Evolutionary conservation across 805 yeast species (phyloP).

Genomic region (Nematodospora valgi): DNA sequence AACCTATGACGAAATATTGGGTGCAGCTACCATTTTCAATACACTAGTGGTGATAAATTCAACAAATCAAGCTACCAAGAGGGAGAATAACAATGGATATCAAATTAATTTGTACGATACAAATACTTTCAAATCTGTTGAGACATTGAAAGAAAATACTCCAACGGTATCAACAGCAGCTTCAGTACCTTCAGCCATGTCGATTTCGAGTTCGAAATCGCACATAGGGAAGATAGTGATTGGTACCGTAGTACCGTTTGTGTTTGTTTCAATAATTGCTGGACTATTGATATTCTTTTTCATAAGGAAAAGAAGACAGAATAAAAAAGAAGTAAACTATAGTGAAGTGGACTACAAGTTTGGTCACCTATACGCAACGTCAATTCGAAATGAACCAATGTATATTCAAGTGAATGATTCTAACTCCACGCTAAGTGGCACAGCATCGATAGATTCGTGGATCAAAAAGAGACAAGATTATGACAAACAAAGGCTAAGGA

Average conservation of each 20-base stretch:
- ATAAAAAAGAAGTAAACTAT: conserved; percentile 20
- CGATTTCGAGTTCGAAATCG: not conserved
- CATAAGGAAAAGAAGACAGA: conserved; percentile 17
- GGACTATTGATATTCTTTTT: conserved; percentile 14
- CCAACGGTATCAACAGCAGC: not conserved
- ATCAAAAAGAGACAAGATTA: conserved; percentile 47
- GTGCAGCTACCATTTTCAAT: conserved; percentile 52
- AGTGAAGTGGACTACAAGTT: conserved; percentile 31
- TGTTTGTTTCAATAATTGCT: conserved; percentile 13
- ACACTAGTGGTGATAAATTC: conserved; percentile 44
- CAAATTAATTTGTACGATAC: conserved; percentile 41
- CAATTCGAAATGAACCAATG: conserved; percentile 7
- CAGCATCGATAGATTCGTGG: conserved; percentile 52
- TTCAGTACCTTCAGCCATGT: not conserved
- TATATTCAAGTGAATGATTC: conserved; percentile 22
- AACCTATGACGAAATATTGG: conserved; percentile 30
- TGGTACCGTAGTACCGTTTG: conserved; percentile 37
- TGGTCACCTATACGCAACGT: conserved; percentile 15
- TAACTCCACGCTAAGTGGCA: conserved; percentile 42
- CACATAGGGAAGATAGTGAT: conserved; percentile 14
- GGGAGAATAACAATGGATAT: conserved; percentile 23
- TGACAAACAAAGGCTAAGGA: conserved; percentile 22
- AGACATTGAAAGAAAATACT: conserved; percentile 17
- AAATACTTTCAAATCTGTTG: conserved; percentile 29
- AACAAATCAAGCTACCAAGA: conserved; percentile 13